Evolutionary conservation across 176 grass and related monocot species (phyloP).

Genomic region (Otatea glauca): DNA sequence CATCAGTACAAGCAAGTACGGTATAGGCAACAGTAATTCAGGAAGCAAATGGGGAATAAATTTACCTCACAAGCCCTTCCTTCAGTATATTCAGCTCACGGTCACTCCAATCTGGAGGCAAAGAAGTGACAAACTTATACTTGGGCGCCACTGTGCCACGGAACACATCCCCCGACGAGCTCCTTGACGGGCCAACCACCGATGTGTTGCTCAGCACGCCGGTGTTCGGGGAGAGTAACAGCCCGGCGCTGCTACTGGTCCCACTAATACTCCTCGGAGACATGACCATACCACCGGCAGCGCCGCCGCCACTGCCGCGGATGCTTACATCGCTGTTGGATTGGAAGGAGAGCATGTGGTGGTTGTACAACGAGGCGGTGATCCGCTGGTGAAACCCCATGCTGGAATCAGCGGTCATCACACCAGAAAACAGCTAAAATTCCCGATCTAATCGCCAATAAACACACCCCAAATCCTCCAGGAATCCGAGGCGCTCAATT

Average conservation of each 20-base stretch:
- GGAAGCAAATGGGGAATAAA: background rate
- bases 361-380: conserved; percentile 66
- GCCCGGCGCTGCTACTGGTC: conserved; percentile 46
- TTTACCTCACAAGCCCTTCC: conserved; percentile 72
- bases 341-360: conserved; percentile 88
- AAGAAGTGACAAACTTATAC: conserved; percentile 67
- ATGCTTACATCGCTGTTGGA: conserved; percentile 48
- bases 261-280: conserved; percentile 43
- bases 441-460: conserved; percentile 45
- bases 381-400: conserved; percentile 83
- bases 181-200: conserved; percentile 53
- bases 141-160: conserved; percentile 41
- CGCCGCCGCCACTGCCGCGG: conserved; percentile 18
- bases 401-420: conserved; percentile 83
- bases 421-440: conserved; percentile 18
- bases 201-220: conserved; percentile 47
- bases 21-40: conserved; percentile 7
- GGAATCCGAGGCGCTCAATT: conserved; percentile 12
- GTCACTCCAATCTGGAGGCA: conserved; percentile 66
- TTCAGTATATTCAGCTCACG: conserved; percentile 69
- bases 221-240: conserved; percentile 51
- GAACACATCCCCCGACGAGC: conserved; percentile 58
- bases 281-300: conserved; percentile 48
- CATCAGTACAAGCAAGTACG: conserved; percentile 22
- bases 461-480: conserved; percentile 27